Conservation (phyloP, 139 green algal species). For the Micromonas commoda region DNA sequence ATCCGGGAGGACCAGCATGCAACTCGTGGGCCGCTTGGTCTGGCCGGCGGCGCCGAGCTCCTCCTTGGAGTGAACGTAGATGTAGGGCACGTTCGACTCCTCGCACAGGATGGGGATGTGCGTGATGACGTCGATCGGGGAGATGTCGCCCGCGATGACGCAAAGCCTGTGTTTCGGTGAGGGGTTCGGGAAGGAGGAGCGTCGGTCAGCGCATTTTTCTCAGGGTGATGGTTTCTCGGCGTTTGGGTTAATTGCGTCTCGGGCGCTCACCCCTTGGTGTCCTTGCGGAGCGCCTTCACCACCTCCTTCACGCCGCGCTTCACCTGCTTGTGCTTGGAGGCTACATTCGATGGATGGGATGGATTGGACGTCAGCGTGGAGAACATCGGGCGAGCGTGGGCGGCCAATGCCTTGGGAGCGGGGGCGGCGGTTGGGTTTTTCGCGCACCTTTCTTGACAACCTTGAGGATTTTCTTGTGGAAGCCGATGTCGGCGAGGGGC, state of each 20-base stretch:
- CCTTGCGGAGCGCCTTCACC: conserved; percentile 92
- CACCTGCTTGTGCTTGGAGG: conserved; percentile 67
- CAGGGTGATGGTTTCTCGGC: background rate
- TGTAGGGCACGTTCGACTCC: conserved; percentile 89
- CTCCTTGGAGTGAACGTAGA: conserved; percentile 93
- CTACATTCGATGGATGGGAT: background rate
- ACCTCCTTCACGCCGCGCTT: conserved; percentile 97
- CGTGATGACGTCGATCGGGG: conserved; percentile 93
- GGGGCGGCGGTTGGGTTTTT: background rate
- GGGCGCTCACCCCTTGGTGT: conserved; percentile 71
- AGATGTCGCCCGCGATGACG: conserved; percentile 95
- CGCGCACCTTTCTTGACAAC: conserved; percentile 23
- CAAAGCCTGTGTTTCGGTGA: conserved; percentile 60
- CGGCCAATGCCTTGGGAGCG: background rate
- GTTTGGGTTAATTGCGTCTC: background rate
- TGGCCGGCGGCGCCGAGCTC: conserved; percentile 84
- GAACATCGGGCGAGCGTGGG: background rate
- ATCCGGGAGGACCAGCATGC: conserved; percentile 84
- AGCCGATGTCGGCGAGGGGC: conserved; percentile 14
- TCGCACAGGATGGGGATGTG: conserved; percentile 95
- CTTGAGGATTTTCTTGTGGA: conserved; percentile 24
- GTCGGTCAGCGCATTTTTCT: background rate
- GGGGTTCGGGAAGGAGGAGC: background rate
- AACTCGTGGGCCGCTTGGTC: conserved; percentile 94
- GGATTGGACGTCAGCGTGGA: background rate